Evolutionary conservation across 345 rosid species (phyloP).

Genomic region (Eucalyptus caleyi): DNA sequence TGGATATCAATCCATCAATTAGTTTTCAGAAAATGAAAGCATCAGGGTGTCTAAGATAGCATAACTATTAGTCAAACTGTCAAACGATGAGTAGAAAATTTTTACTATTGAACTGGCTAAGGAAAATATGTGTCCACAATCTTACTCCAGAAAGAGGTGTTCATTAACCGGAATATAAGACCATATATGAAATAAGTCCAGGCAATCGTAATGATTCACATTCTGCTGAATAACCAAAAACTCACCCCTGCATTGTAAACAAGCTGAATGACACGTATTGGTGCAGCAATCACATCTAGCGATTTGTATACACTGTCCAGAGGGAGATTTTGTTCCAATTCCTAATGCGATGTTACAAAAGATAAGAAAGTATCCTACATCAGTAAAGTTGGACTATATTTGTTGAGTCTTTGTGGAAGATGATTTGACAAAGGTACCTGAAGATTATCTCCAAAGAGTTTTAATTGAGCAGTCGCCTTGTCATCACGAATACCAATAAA

Average conservation of each 20-base stretch:
- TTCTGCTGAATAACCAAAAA: background rate
- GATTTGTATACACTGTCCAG: slow-evolving; percentile 76
- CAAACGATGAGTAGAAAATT: background rate
- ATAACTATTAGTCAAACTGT: background rate
- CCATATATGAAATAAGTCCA: background rate
- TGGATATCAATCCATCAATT: background rate
- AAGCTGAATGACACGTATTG: slow-evolving; percentile 85
- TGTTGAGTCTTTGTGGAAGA: background rate
- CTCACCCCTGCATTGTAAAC: slow-evolving; percentile 82
- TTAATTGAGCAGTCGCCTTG: slow-evolving; percentile 67
- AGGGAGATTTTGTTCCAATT: slow-evolving; percentile 83
- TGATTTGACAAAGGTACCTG: slow-evolving; percentile 28
- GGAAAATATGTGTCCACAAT: background rate
- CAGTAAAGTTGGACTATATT: background rate
- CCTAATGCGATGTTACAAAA: slow-evolving; percentile 17
- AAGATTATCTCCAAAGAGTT: slow-evolving; percentile 79
- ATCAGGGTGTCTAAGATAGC: background rate
- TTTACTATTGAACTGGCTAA: background rate
- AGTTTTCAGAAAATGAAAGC: background rate
- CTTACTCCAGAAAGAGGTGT: background rate
- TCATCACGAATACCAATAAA: slow-evolving; percentile 86
- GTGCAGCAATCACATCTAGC: slow-evolving; percentile 62
- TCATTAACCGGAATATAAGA: background rate
- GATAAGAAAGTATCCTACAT: background rate
- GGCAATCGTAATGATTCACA: background rate